Conservation (phyloP, 2,329 filamentous ascomycete species). For the Ramularia collo-cygni region DNA sequence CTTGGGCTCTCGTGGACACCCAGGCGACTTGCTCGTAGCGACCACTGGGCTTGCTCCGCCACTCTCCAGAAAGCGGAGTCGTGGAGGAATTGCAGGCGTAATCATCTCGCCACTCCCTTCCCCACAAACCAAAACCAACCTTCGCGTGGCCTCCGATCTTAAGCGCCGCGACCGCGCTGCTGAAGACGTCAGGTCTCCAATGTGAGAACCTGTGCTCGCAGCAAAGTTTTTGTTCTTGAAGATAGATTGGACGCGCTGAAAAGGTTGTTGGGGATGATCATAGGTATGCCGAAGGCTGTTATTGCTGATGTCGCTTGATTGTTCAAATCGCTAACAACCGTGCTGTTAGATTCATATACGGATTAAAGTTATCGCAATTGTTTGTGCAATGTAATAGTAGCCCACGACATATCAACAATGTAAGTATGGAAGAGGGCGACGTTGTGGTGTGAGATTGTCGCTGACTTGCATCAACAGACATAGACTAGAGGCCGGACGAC, state of each 20-base stretch:
- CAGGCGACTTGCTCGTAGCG: constrained; percentile 1
- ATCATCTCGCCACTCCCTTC: constrained; percentile 5
- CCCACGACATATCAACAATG: constrained; percentile 15
- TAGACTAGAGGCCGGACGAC: constrained; percentile 30
- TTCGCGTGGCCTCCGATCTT: constrained; percentile 5
- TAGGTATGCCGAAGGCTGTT: constrained; percentile 17
- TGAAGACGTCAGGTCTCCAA: constrained; percentile 7
- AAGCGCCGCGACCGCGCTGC: constrained; percentile 9
- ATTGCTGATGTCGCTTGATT: constrained; percentile 2
- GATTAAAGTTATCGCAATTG: constrained; percentile 12
- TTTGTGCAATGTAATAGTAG: constrained; percentile 26
- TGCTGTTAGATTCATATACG: constrained; percentile 19
- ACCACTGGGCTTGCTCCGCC: too few species aligned
- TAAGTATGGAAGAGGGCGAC: constrained; percentile 8
- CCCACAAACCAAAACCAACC: constrained; percentile 7
- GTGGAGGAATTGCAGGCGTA: background rate
- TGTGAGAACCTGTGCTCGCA: constrained; percentile 15
- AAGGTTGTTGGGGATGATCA: constrained; percentile 25
- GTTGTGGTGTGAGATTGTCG: background rate
- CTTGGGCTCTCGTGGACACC: constrained; percentile 2
- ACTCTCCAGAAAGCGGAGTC: constrained; percentile 2
- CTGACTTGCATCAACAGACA: constrained; percentile 26
- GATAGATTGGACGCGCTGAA: constrained; percentile 15
- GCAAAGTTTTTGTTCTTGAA: constrained; percentile 12
- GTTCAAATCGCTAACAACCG: constrained; percentile 5